A percentile compares a stretch with the other conserved stretches of the same genome.
Conservation (phyloP, 2,329 filamentous ascomycete genomes). For the Nigrospora osmanthi region DNA sequence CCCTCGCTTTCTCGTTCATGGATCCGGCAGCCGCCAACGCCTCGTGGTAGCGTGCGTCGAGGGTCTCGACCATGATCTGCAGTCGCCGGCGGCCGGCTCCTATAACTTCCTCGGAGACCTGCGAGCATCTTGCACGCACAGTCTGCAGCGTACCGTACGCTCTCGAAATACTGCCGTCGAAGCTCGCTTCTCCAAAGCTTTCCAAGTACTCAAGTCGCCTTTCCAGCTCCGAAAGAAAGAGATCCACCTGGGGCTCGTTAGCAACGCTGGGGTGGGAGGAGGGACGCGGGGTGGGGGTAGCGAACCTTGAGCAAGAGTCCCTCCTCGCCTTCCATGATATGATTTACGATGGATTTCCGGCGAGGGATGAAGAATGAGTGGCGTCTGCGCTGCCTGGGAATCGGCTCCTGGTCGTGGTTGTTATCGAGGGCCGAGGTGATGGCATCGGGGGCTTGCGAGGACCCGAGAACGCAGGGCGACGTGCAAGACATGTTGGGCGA, state of each 20-base stretch:
- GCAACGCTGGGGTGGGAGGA: not conserved
- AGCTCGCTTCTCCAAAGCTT: slow-evolving; percentile 72
- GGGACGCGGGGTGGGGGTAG: not conserved
- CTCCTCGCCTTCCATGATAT: slow-evolving; percentile 57
- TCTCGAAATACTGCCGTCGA: slow-evolving; percentile 76
- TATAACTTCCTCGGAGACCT: slow-evolving; percentile 83
- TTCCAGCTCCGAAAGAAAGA: slow-evolving; percentile 80
- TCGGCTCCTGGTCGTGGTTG: slow-evolving; percentile 10
- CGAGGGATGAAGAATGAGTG: slow-evolving; percentile 50
- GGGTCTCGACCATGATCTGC: slow-evolving; percentile 83
- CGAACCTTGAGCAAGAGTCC: slow-evolving; percentile 48
- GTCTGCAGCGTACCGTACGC: slow-evolving; percentile 81
- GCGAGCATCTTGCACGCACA: slow-evolving; percentile 80
- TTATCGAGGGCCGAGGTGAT: slow-evolving; percentile 32
- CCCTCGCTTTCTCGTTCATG: slow-evolving; percentile 83
- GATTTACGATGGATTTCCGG: slow-evolving; percentile 49
- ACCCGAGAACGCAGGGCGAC: slow-evolving; percentile 17
- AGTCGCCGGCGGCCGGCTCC: slow-evolving; percentile 78
- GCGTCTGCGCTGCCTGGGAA: slow-evolving; percentile 33
- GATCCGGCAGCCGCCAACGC: slow-evolving; percentile 78
- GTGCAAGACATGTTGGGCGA: slow-evolving; percentile 20
- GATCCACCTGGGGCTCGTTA: slow-evolving; percentile 50
- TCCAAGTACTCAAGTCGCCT: slow-evolving; percentile 82
- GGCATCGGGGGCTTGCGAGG: slow-evolving; percentile 26
- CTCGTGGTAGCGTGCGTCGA: slow-evolving; percentile 82